Evolutionary conservation across 1,284 basidiomycete genomes (phyloP).

Genomic region (Gymnopus androsaceus): DNA sequence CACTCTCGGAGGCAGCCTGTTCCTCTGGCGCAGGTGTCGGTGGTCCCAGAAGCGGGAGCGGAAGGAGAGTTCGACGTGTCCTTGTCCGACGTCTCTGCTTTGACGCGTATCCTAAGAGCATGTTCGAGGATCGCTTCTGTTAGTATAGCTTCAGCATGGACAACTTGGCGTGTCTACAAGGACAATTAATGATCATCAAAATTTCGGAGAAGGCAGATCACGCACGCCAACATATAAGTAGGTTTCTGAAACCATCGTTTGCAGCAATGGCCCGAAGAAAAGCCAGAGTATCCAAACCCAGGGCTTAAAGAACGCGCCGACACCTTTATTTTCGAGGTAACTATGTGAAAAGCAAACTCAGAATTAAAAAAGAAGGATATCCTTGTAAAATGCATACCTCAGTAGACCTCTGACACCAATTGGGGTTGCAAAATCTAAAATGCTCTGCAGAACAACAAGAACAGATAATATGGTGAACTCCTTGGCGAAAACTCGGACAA

Average conservation of each 20-base stretch:
- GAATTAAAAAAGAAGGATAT: background rate
- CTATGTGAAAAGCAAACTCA: conserved; percentile 19
- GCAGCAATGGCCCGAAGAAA: conserved; percentile 34
- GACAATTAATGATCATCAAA: background rate
- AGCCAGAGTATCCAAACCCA: conserved; percentile 46
- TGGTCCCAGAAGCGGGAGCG: background rate
- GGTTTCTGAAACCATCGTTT: conserved; percentile 42
- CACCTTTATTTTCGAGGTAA: conserved; percentile 46
- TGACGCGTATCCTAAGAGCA: conserved; percentile 66
- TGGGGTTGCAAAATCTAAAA: conserved; percentile 34
- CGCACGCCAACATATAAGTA: conserved; percentile 50
- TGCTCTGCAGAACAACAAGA: background rate
- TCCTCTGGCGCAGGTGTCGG: background rate
- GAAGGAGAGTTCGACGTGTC: conserved; percentile 1
- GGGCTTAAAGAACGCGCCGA: conserved; percentile 39
- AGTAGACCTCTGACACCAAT: conserved; percentile 39
- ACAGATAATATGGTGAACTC: conserved; percentile 34
- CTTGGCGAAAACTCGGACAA: conserved; percentile 29
- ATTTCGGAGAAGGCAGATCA: background rate
- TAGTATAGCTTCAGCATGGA: conserved; percentile 61
- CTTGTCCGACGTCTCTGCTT: conserved; percentile 40
- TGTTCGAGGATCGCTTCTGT: conserved; percentile 76
- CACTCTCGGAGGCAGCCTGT: too few species aligned
- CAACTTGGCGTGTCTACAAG: conserved; percentile 42
- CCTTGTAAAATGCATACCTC: conserved; percentile 13